phyloP scores from a whole-genome alignment of 371 early-diverging fungal species.

The Mortierella sp. region DNA sequence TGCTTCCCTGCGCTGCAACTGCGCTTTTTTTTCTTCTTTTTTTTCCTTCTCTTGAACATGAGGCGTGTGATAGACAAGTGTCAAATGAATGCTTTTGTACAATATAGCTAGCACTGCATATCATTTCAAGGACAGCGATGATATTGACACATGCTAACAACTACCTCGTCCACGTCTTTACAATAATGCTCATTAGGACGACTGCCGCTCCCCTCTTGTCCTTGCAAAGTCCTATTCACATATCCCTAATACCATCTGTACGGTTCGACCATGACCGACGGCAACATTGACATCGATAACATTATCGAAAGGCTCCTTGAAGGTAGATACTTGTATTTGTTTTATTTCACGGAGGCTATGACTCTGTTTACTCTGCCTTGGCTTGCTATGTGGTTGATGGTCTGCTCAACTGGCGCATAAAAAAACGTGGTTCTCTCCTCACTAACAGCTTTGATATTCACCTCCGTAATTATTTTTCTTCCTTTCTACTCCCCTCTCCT shows the following conservation, averaged over 20 bases:
- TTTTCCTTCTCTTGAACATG: too few species aligned
- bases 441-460: not conserved
- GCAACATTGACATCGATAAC: conserved; percentile 86
- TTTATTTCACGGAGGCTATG: not conserved
- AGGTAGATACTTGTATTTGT: conserved; percentile 70
- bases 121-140: not conserved
- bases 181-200: not conserved
- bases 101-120: too few species aligned
- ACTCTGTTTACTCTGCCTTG: not conserved
- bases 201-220: not conserved
- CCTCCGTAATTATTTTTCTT: not conserved
- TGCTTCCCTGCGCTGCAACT: too few species aligned
- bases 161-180: not conserved
- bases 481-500: not conserved
- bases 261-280: conserved; percentile 56
- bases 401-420: not conserved
- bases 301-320: conserved; percentile 93
- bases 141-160: not conserved
- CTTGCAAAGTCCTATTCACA: not conserved
- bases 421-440: not conserved
- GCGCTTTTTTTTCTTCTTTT: too few species aligned
- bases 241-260: conserved; percentile 1
- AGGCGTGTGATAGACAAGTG: too few species aligned
- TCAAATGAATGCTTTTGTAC: too few species aligned
- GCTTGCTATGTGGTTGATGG: not conserved